Evolutionary conservation across 169 alveolate species (phyloP), one percentile per base, ranked within the genome.

Genomic region (Babesia divergens): DNA sequence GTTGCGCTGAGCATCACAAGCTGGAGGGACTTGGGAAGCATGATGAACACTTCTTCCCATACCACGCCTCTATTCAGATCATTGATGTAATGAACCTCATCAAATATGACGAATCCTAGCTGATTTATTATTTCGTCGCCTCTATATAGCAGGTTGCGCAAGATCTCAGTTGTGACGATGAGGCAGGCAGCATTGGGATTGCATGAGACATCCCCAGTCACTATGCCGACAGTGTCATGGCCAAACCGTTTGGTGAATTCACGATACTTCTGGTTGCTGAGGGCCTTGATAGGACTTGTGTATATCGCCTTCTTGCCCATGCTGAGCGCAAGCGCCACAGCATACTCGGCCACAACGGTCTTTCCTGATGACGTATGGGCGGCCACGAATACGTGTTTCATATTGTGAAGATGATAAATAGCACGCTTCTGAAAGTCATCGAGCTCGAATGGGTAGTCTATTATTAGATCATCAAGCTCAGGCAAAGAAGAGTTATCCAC

Each of bases 321-420:
- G 67, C 91, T 93, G 38, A 94, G 79, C 5, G 99, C 98, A 69
- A 95, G 54, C 7, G 99, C 99, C 49, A 98, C 96, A 0, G 99
- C 99, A 88, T 98, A 96, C 81, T 95, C 98, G 9, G 99, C 99
- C 18, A 97, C 97, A 0, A 96, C 98, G 3, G 99, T 97, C 77
- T 96, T 96, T 28, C 99, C 99, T 32, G 99, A 98, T n/a, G 99
- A 96, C 18, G 99, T 97, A 72, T 97, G 99, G 2, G 99, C 99
- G 44, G 99, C 97, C 0, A 97, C 99, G 49, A 97, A 95, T 8
- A 97, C 99, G 69, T 93, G 94, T 67, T 95, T 91, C 56, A 90
- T 90, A 47, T 91, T 89, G 67, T 95, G 97, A 26, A 97, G 84
- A 67, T 96, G 94, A 32, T 93, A 82, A 9, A 97, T 88, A 1